A percentile compares a stretch with the other conserved stretches of the same genome.
Conservation (phyloP, 2,329 filamentous ascomycete genomes). For the Knufia petricola region DNA sequence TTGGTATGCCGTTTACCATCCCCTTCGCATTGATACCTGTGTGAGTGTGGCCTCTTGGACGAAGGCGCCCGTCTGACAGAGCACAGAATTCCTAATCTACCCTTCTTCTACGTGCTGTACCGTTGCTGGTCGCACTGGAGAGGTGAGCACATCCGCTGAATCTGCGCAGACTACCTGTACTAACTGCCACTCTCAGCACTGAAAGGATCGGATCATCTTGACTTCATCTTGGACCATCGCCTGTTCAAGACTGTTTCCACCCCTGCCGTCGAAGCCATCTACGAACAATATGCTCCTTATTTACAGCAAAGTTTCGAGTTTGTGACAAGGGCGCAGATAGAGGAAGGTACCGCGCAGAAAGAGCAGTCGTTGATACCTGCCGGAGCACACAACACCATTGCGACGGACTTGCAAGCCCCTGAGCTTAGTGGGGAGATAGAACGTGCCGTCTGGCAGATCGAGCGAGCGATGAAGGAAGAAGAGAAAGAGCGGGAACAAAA, state of each 20-base stretch:
- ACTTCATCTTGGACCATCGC: slow-evolving; percentile 67
- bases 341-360: slow-evolving; percentile 27
- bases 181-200: slow-evolving; percentile 47
- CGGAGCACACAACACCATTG: slow-evolving; percentile 48
- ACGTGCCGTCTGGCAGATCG: slow-evolving; percentile 65
- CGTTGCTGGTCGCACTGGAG: slow-evolving; percentile 84
- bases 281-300: slow-evolving; percentile 41
- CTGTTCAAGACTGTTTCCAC: slow-evolving; percentile 60
- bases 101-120: slow-evolving; percentile 93
- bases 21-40: slow-evolving; percentile 78
- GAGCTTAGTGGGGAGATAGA: slow-evolving; percentile 65
- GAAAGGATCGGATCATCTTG: slow-evolving; percentile 71
- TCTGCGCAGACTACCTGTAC: slow-evolving; percentile 18
- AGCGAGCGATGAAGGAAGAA: slow-evolving; percentile 28
- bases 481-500: slow-evolving; percentile 19
- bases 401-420: slow-evolving; percentile 55
- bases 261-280: slow-evolving; percentile 62
- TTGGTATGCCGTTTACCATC: slow-evolving; percentile 71
- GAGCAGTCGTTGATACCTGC: slow-evolving; percentile 38
- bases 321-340: slow-evolving; percentile 28
- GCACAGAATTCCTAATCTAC: slow-evolving; percentile 74
- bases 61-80: slow-evolving; percentile 9
- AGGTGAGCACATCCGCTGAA: slow-evolving; percentile 32
- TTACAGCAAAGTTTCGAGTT: slow-evolving; percentile 26
- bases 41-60: slow-evolving; percentile 43